Evolutionary conservation across 2,329 filamentous ascomycete genomes (phyloP).

Genomic region (Pseudogymnoascus sp.): DNA sequence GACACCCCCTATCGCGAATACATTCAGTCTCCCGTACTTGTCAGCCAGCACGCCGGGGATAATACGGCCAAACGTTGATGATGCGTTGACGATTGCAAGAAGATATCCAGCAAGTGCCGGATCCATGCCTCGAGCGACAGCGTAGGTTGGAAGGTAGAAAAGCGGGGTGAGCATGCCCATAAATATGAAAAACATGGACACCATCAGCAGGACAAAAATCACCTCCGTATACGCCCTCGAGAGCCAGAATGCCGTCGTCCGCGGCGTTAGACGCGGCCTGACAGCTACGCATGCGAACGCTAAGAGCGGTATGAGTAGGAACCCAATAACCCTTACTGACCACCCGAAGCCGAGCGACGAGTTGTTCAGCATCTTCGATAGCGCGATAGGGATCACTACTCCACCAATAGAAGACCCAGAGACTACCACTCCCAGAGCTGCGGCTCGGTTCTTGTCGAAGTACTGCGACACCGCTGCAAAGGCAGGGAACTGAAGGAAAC

Average conservation of each 20-base stretch:
- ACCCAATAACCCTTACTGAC: conserved; percentile 48
- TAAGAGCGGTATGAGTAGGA: conserved; percentile 41
- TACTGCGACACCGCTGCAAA: conserved; percentile 40
- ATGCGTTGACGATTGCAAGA: conserved; percentile 45
- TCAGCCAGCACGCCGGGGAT: conserved; percentile 47
- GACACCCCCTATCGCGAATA: conserved; percentile 30
- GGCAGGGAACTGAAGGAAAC: conserved; percentile 37
- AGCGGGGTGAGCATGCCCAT: conserved; percentile 47
- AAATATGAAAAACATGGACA: conserved; percentile 38
- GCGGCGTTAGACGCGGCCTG: conserved; percentile 39
- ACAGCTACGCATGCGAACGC: conserved; percentile 39
- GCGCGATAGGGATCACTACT: conserved; percentile 55
- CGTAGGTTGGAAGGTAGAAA: conserved; percentile 39
- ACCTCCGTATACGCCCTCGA: conserved; percentile 30
- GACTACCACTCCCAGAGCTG: conserved; percentile 41
- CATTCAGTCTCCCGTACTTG: conserved; percentile 45
- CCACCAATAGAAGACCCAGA: conserved; percentile 40
- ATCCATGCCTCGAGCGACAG: conserved; percentile 41
- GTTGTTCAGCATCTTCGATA: conserved; percentile 44
- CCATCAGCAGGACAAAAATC: conserved; percentile 30
- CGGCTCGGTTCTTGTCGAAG: conserved; percentile 37
- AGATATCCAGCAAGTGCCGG: conserved; percentile 43
- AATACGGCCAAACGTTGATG: conserved; percentile 46
- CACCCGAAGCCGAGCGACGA: conserved; percentile 44
- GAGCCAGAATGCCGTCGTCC: conserved; percentile 23